Base-by-base conservation (phyloP, 768 basidiomycete species). In the Lactarius deliciosus region DNA sequence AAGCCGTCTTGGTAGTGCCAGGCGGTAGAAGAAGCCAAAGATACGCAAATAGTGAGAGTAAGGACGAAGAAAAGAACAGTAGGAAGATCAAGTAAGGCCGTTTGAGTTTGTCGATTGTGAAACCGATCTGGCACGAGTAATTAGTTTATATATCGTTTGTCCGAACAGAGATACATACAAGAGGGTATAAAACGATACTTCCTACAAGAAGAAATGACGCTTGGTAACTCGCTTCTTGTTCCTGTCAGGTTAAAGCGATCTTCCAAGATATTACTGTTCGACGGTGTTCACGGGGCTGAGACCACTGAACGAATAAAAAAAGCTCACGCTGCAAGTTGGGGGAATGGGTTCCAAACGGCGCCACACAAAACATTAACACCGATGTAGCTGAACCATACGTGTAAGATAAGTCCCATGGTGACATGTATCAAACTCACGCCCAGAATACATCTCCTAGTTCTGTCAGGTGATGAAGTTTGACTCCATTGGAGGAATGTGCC, bases 391-490 rank as follows among this genome's bases (percentile, higher is more conserved):
- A 32, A 61, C 7, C 32, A 7, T 36, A 22, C 70, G 66, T 64
- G 68, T 43, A 60, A 25, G 36, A 32, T 10, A 5, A 56, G 32
- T 20, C 55, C 30, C 55, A 34, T 11, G 2, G 3, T 34, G 30
- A 30, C 18, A 32, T 7, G 18, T 20, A 56, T 56, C 55, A 18
- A 34, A 10, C 86, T 77, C 75, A 89, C 86, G 85, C 86, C 90
- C 89, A 91, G 69, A 91, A 91, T 13, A 89, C 79, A 73, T 91
- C 91, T 4, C 91, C 91, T 5, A 92, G 79, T 69, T 83, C 82
- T 2, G 83, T 80, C 45, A 92, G 81, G 66, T 90, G 83, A 50
- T 77, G 77, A 41, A 91, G 70, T 64, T 84, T 79, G 20, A 92
- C 88, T 70, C 77, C 81, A 41, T 82, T 82, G 20, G 15, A 53